Base-by-base conservation (phyloP, 2,329 filamentous ascomycete genomes). In the Ambrosiella cleistominuta region DNA sequence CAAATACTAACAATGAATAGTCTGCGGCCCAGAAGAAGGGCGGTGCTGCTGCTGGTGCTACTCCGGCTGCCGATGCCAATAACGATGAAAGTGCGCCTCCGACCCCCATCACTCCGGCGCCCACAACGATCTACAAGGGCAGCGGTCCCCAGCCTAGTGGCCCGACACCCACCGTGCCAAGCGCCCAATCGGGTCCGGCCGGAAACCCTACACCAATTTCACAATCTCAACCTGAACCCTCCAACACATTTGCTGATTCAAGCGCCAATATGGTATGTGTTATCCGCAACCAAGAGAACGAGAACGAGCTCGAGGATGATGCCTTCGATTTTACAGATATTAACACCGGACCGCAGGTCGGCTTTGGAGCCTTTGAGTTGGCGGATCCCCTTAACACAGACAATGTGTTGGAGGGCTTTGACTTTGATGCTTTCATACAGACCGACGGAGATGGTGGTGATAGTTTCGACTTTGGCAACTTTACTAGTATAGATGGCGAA, bases 371-470 rank as follows among this genome's bases (percentile, higher is more conserved):
- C 45, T 74, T 83, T 68, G 77, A 77, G 58, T 77, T 81, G 66
- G 72, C 75, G 57, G 78, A 81, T 62, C 76, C 79, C 1, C 66
- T 76, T 35, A 71, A 72, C 61, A 73, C 74, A 5, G 70, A 69
- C 57, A 76, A 83, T 65, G 80, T 83, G 40, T 71, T 85, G 53
- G 80, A 79, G 64, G 81, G 82, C 62, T 85, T 85, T 64, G 81
- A 85, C 62, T 74, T 85, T 63, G 81, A 85, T 67, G 82, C 81
- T 1, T 85, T 85, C 71, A 70, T 85, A 7, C 79, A 84, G 62
- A 74, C 76, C 60, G 71, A 73, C 61, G 54, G 37, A n/a, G 75
- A 76, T 52, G 71, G 69, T 39, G 74, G 73, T 45, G 70, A 71
- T 47, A 67, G 69, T 49, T 83, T 83, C 62, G 77, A 78, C 68